These are phyloP conservation scores for Suillus clintonianus DNA, from an alignment of 768 basidiomycete species.

Conservation along the genomic window DNA sequence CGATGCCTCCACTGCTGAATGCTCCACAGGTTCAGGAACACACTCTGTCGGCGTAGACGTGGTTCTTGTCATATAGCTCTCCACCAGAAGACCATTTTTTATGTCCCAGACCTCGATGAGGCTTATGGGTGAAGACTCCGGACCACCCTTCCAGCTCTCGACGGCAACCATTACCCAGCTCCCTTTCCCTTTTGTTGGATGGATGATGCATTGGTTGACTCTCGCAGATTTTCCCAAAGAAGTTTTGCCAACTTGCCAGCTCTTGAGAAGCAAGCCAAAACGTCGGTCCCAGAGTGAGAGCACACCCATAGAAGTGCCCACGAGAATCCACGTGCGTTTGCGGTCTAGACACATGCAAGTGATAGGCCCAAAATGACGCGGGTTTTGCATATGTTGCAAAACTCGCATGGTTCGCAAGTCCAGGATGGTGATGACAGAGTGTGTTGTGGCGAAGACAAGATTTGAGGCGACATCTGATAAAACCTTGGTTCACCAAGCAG, in stretches of 20 bases:
- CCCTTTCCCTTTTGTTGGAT: conserved; percentile 85
- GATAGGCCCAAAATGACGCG: conserved; percentile 84
- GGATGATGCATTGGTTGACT: conserved; percentile 75
- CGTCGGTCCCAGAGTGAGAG: conserved; percentile 94
- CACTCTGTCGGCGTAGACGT: conserved; percentile 47
- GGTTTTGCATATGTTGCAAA: conserved; percentile 78
- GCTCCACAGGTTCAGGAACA: conserved; percentile 53
- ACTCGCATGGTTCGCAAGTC: conserved; percentile 86
- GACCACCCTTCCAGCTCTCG: conserved; percentile 47
- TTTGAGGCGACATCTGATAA: conserved; percentile 71
- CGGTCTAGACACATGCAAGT: conserved; percentile 83
- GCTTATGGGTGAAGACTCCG: conserved; percentile 43
- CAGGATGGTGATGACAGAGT: conserved; percentile 70
- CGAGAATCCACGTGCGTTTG: conserved; percentile 84
- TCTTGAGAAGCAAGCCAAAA: conserved; percentile 86
- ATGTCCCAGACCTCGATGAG: conserved; percentile 93
- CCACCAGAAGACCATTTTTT: conserved; percentile 76
- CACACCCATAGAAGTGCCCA: conserved; percentile 84
- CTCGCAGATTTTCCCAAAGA: conserved; percentile 53
- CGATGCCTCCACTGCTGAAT: conserved; percentile 57
- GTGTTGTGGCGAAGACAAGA: conserved; percentile 83
- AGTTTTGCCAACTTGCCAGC: conserved; percentile 75
- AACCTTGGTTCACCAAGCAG: background rate
- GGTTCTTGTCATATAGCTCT: conserved; percentile 69
- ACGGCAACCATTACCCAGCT: conserved; percentile 89